Conservation (phyloP, 192 early-diverging fungal species). For the Mortierella claussenii region DNA sequence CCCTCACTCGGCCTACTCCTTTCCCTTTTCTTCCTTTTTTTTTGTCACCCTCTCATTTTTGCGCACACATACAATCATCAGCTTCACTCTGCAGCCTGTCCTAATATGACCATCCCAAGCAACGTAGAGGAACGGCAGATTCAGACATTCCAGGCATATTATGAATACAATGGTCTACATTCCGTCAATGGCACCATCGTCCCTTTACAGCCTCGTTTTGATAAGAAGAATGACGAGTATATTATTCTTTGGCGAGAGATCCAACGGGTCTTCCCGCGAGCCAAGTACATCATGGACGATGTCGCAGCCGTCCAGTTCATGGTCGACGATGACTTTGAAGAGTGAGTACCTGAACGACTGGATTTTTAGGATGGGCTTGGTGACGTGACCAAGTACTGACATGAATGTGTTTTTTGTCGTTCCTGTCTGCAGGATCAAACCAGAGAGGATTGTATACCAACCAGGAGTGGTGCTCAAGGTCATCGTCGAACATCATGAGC, state of each 20-base stretch:
- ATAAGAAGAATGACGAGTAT: background rate
- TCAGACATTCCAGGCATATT: background rate
- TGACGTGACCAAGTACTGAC: too few relatives aligned
- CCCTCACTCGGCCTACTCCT: background rate
- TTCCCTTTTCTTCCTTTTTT: background rate
- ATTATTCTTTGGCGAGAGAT: conserved; percentile 4
- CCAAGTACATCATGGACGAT: background rate
- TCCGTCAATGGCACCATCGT: background rate
- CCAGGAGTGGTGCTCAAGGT: background rate
- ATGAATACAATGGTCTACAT: background rate
- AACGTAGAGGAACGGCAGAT: background rate
- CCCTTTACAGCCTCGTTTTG: background rate
- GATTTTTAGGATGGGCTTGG: background rate
- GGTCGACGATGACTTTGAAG: conserved; percentile 2
- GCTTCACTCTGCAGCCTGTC: background rate
- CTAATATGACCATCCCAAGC: too few relatives aligned
- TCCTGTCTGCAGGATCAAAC: background rate
- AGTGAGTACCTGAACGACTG: conserved; percentile 5
- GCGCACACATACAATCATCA: too few relatives aligned
- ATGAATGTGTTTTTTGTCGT: too few relatives aligned
- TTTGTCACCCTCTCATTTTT: background rate
- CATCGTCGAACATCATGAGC: background rate
- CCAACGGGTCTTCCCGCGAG: background rate
- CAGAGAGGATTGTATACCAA: conserved; percentile 5
- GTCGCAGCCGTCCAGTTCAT: background rate